Conservation (phyloP, 306 rosid species). For the Echinosophora koreensis region DNA sequence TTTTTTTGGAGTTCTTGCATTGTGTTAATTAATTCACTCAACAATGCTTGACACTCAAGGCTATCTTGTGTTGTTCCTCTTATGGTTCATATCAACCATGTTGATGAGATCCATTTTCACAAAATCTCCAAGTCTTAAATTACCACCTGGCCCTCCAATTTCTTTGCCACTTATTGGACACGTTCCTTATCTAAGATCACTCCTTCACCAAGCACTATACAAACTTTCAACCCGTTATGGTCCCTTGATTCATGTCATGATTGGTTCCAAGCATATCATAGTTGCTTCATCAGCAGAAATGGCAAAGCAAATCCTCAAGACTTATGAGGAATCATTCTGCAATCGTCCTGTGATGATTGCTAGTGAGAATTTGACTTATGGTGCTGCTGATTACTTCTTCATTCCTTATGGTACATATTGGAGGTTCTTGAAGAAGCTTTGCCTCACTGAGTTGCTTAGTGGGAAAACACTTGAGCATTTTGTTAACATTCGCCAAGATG, state of each 20-base stretch:
- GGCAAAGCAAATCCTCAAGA: constrained; percentile 62
- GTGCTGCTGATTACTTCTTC: constrained; percentile 56
- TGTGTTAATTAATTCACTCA: background rate
- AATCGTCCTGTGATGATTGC: constrained; percentile 53
- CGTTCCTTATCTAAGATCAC: constrained; percentile 38
- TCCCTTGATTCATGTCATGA: constrained; percentile 49
- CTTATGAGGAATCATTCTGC: constrained; percentile 53
- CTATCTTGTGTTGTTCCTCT: constrained; percentile 25
- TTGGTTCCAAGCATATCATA: constrained; percentile 56
- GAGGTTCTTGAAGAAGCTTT: constrained; percentile 58
- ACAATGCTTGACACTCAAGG: constrained; percentile 35
- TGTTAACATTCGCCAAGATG: constrained; percentile 38
- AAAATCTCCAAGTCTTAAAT: constrained; percentile 12
- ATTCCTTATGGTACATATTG: constrained; percentile 62
- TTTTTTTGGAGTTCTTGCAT: no score
- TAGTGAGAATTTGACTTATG: constrained; percentile 57
- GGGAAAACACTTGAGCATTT: constrained; percentile 49
- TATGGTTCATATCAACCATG: constrained; percentile 46
- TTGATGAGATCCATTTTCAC: constrained; percentile 38
- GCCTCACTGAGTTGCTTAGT: constrained; percentile 65
- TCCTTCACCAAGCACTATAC: constrained; percentile 57
- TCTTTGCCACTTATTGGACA: constrained; percentile 49
- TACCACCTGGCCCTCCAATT: constrained; percentile 47
- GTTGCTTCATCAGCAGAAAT: constrained; percentile 65
- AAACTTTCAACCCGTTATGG: constrained; percentile 57